A percentile compares a stretch with the other conserved stretches of the same genome.
Conservation (phyloP, 2,329 filamentous ascomycete species). For the Fusarium torulosum region DNA sequence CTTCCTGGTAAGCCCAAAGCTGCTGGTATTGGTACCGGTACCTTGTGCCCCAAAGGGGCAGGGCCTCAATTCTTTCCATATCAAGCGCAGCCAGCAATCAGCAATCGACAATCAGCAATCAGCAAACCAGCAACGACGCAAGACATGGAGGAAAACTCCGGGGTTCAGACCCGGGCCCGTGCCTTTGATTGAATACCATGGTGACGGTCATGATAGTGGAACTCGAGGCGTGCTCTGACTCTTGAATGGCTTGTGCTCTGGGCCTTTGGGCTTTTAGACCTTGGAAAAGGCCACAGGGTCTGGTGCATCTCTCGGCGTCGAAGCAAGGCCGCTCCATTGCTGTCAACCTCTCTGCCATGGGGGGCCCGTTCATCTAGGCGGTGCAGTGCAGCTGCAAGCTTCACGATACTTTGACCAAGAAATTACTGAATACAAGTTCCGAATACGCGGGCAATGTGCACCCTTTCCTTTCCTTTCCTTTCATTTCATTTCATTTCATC, state of each 20-base stretch:
- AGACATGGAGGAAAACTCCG: slow-evolving; percentile 9
- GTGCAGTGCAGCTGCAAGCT: no score
- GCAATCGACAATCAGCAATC: no score
- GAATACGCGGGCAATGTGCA: slow-evolving; percentile 25
- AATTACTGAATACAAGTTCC: slow-evolving; percentile 9
- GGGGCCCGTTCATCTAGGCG: slow-evolving; percentile 6
- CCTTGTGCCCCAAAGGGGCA: not conserved
- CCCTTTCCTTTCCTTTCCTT: not conserved
- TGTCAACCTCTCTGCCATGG: slow-evolving; percentile 12
- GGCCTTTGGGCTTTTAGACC: not conserved
- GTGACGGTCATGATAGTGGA: slow-evolving; percentile 41
- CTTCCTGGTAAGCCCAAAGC: slow-evolving; percentile 33
- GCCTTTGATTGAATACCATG: slow-evolving; percentile 34
- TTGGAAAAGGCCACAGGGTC: not conserved
- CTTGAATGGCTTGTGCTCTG: slow-evolving; percentile 36
- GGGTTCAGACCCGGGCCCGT: slow-evolving; percentile 15
- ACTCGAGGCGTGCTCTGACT: slow-evolving; percentile 38
- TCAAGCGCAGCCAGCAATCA: not conserved
- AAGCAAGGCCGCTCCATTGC: not conserved
- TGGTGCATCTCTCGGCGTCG: not conserved
- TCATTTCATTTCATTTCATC: no score
- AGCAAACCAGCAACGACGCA: not conserved
- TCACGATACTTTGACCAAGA: not conserved
- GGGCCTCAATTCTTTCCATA: slow-evolving; percentile 12
- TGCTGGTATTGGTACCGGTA: slow-evolving; percentile 2